Conservation (phyloP, 2,329 filamentous ascomycete genomes). For the Curvularia sp. region DNA sequence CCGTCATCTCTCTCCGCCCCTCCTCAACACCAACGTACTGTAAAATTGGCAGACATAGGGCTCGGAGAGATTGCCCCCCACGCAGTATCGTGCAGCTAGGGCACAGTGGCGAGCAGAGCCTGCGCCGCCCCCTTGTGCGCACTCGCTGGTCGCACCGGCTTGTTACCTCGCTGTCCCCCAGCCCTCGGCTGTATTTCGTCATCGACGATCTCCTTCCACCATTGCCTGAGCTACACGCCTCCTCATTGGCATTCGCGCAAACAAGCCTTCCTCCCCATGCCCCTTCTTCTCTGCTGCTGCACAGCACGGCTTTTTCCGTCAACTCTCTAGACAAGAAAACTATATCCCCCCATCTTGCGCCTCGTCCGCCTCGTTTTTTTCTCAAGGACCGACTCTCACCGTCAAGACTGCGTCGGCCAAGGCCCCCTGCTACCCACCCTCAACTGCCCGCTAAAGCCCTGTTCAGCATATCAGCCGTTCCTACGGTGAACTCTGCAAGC, state of each 20-base stretch:
- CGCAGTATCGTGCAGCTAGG: neutral
- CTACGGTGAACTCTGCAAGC: constrained; percentile 6
- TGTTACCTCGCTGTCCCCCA: constrained; percentile 4
- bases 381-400: constrained; percentile 10
- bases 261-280: neutral
- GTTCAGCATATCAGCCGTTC: constrained; percentile 10
- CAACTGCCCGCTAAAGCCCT: constrained; percentile 12
- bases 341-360: constrained; percentile 6
- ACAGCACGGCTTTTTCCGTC: constrained; percentile 2
- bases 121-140: neutral
- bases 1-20: neutral
- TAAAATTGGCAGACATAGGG: neutral
- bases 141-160: neutral
- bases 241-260: constrained; percentile 18
- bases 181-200: constrained; percentile 4
- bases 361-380: neutral
- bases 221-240: neutral
- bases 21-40: neutral
- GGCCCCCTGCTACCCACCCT: constrained; percentile 8
- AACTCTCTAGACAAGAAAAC: neutral
- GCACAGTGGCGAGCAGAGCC: too few species aligned
- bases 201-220: constrained; percentile 11
- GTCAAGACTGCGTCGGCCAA: neutral
- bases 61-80: neutral
- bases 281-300: constrained; percentile 6